These are phyloP conservation scores for Crepidotus variabilis DNA, from an alignment of 768 basidiomycete genomes.

Conservation along the genomic window DNA sequence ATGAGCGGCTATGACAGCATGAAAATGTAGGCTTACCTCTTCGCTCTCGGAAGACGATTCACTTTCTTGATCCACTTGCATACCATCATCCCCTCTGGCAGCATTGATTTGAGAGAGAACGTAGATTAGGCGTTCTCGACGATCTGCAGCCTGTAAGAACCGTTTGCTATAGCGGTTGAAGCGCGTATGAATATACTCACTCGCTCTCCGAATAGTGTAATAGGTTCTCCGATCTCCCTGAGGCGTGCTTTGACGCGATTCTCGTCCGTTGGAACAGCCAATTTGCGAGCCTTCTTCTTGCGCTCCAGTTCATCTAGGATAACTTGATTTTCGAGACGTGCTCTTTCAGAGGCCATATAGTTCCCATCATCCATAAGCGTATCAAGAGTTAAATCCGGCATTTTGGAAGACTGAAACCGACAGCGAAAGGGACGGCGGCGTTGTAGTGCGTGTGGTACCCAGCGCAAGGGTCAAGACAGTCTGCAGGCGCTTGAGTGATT, in stretches of 20 bases:
- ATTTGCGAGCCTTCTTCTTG: conserved; percentile 89
- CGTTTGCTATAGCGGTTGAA: conserved; percentile 8
- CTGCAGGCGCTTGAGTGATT: background rate
- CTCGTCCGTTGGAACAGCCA: conserved; percentile 98
- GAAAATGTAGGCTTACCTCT: conserved; percentile 54
- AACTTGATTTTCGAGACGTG: conserved; percentile 76
- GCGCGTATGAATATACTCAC: conserved; percentile 47
- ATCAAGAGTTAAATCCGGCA: conserved; percentile 77
- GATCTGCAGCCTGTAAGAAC: conserved; percentile 77
- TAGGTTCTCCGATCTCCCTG: conserved; percentile 93
- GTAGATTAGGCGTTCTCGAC: conserved; percentile 92
- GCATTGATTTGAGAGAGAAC: conserved; percentile 92
- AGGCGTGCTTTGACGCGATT: conserved; percentile 85
- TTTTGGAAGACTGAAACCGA: conserved; percentile 22
- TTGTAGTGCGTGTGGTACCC: background rate
- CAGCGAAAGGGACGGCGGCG: background rate
- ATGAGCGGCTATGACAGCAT: background rate
- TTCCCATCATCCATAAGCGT: conserved; percentile 76
- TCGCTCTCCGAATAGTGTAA: conserved; percentile 96
- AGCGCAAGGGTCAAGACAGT: background rate
- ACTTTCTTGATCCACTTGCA: conserved; percentile 69
- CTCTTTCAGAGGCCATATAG: conserved; percentile 70
- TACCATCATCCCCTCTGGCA: conserved; percentile 77
- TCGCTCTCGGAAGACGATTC: conserved; percentile 68
- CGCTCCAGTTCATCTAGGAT: conserved; percentile 95